These are phyloP conservation scores for Acorus gramineus DNA, from an alignment of 106 monocot species.

Conservation along the genomic window DNA sequence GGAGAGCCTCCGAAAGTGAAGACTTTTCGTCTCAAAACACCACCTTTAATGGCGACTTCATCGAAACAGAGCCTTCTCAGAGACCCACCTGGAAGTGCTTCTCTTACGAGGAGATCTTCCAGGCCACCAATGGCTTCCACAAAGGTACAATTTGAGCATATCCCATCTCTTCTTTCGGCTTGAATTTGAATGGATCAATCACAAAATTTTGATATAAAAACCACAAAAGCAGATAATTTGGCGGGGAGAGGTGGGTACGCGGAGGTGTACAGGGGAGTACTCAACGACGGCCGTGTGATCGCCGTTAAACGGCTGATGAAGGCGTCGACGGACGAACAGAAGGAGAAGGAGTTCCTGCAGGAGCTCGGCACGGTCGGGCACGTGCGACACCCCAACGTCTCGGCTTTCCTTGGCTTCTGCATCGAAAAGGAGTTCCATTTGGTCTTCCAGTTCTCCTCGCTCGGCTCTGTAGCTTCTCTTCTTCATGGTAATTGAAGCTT, in stretches of 20 bases:
- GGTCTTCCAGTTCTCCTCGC: conserved; percentile 58
- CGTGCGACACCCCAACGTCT: conserved; percentile 58
- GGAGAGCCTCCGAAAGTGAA: neutral
- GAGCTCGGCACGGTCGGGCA: conserved; percentile 73
- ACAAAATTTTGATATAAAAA: too few relatives aligned
- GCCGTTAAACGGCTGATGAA: conserved; percentile 53
- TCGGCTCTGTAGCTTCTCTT: conserved; percentile 50
- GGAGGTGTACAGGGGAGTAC: conserved; percentile 57
- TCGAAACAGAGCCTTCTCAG: conserved; percentile 1
- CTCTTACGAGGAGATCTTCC: conserved; percentile 56
- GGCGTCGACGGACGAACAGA: conserved; percentile 40
- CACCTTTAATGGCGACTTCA: neutral
- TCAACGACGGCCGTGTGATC: conserved; percentile 33
- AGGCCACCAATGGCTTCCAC: conserved; percentile 60
- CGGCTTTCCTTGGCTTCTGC: conserved; percentile 49
- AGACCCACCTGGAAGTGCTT: conserved; percentile 71
- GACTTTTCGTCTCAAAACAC: too few relatives aligned
- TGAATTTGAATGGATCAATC: neutral
- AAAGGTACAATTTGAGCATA: conserved; percentile 18
- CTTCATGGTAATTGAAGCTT: conserved; percentile 37
- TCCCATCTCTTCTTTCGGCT: neutral
- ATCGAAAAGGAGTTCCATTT: conserved; percentile 50
- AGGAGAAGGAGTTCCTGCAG: conserved; percentile 64
- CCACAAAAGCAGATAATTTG: conserved; percentile 36
- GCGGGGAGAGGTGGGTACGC: conserved; percentile 69